Evolutionary conservation across 2,329 filamentous ascomycete species (phyloP).

Genomic region (Trichoderma atrobrunneum): DNA sequence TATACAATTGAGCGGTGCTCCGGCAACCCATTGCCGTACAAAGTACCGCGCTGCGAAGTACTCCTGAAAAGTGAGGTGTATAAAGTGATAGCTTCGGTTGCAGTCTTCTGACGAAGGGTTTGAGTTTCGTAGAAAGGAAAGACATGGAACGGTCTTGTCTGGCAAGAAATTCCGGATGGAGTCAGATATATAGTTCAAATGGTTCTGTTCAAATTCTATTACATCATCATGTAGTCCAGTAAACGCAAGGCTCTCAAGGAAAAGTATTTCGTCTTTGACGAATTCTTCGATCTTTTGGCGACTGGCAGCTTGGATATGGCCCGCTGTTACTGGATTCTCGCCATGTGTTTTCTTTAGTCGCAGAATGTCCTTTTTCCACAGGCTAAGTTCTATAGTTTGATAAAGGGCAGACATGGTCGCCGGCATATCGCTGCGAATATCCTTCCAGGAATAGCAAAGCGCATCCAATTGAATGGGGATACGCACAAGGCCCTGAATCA

Average conservation of each 20-base stretch:
- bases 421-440: conserved; percentile 13
- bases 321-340: neutral
- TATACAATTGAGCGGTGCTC: neutral
- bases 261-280: neutral
- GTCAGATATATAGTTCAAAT: neutral
- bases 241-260: neutral
- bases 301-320: neutral
- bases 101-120: conserved; percentile 14
- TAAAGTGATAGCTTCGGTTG: conserved; percentile 36
- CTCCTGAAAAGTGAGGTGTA: conserved; percentile 43
- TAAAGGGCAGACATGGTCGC: neutral
- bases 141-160: neutral
- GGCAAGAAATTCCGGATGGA: neutral
- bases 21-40: neutral
- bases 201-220: neutral
- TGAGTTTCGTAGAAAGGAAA: neutral
- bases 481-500: conserved; percentile 38
- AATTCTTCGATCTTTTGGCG: neutral
- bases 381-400: neutral
- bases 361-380: neutral
- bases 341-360: neutral
- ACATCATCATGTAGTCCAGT: neutral
- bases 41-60: conserved; percentile 33
- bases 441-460: conserved; percentile 39
- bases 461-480: conserved; percentile 47